Evolutionary conservation across 2,329 filamentous ascomycete genomes (phyloP).

Genomic region (Huntiella moniliformis): DNA sequence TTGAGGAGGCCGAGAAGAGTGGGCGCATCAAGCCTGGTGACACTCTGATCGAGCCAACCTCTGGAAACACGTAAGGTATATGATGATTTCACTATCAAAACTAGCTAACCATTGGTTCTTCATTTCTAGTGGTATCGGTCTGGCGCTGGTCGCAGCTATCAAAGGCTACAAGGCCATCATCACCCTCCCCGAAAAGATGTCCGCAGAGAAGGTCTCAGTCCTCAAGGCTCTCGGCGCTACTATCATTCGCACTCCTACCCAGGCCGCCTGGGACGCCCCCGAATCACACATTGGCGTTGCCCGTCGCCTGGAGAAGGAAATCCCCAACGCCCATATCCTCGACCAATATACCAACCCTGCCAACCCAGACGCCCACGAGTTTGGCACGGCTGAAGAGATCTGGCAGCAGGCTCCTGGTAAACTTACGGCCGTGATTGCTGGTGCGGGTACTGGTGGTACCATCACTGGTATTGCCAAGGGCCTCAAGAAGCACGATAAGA

Average conservation of each 20-base stretch:
- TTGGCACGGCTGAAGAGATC: slow-evolving; percentile 88
- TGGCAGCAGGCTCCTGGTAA: slow-evolving; percentile 78
- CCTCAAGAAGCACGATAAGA: slow-evolving; percentile 66
- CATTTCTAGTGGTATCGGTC: slow-evolving; percentile 52
- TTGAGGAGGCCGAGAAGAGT: slow-evolving; percentile 79
- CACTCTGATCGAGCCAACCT: slow-evolving; percentile 93
- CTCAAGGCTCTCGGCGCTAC: slow-evolving; percentile 85
- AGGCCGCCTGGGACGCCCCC: slow-evolving; percentile 83
- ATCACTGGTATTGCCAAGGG: slow-evolving; percentile 79
- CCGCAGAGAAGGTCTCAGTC: slow-evolving; percentile 90
- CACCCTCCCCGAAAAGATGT: slow-evolving; percentile 98
- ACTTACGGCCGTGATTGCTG: slow-evolving; percentile 69
- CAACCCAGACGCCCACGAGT: slow-evolving; percentile 86
- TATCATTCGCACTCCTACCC: slow-evolving; percentile 92
- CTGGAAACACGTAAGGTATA: slow-evolving; percentile 59
- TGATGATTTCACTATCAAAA: background rate
- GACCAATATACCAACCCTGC: slow-evolving; percentile 88
- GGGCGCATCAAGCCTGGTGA: slow-evolving; percentile 94
- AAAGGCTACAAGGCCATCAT: slow-evolving; percentile 99
- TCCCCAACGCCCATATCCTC: slow-evolving; percentile 90
- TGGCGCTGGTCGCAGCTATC: slow-evolving; percentile 83
- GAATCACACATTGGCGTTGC: slow-evolving; percentile 97
- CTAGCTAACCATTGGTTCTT: background rate
- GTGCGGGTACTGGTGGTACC: slow-evolving; percentile 87
- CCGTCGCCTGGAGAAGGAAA: slow-evolving; percentile 73